These are phyloP conservation scores for Colletotrichum filicis DNA, from an alignment of 2,329 filamentous ascomycete species.

Conservation along the genomic window DNA sequence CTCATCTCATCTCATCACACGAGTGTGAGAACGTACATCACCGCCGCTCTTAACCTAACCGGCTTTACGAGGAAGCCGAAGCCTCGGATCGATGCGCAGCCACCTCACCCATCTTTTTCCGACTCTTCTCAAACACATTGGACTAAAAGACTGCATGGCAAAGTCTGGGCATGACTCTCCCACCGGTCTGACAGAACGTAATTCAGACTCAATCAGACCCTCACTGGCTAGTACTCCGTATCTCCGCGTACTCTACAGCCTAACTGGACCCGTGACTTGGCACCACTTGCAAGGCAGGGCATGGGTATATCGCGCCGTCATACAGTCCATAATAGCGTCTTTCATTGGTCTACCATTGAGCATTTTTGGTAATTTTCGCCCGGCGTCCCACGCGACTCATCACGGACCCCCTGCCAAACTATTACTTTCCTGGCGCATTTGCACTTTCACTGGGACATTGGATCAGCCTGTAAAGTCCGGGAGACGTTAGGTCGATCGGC, in stretches of 20 bases:
- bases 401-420: constrained; percentile 6
- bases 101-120: neutral
- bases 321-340: constrained; percentile 4
- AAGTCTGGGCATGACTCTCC: neutral
- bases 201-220: neutral
- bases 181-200: neutral
- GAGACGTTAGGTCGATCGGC: neutral
- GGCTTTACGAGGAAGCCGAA: neutral
- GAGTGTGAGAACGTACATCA: neutral
- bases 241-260: neutral
- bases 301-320: constrained; percentile 19
- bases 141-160: neutral
- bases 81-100: neutral
- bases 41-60: neutral
- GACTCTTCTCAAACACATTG: neutral
- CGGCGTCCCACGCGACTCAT: constrained; percentile 10
- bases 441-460: neutral
- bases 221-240: neutral
- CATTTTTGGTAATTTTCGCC: constrained; percentile 30
- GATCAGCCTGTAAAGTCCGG: neutral
- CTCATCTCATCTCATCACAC: neutral
- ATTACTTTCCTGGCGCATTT: neutral
- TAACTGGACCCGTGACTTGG: neutral
- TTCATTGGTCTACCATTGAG: constrained; percentile 9
- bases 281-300: neutral